Conservation (phyloP, 1,284 basidiomycete species). For the Lentinula novae-zelandiae region DNA sequence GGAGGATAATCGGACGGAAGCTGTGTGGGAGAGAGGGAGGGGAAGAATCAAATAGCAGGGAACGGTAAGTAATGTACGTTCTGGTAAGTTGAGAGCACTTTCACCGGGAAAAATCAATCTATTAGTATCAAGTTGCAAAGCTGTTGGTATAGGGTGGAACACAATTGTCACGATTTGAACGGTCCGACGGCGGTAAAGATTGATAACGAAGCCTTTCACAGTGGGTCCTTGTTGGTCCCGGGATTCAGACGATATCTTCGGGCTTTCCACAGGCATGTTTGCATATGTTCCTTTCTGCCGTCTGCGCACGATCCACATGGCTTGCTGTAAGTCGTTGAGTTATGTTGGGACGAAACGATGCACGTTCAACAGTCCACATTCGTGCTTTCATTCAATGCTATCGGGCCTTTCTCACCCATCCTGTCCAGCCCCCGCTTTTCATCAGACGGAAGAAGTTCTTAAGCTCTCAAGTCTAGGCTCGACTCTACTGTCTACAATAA, state of each 20-base stretch:
- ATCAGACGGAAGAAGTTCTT: background rate
- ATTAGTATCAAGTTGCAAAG: no score
- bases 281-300: no score
- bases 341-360: background rate
- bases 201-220: background rate
- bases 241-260: background rate
- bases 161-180: no score
- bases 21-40: no score
- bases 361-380: background rate
- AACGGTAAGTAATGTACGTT: no score
- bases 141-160: no score
- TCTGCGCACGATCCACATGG: no score
- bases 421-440: background rate
- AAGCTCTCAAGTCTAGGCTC: background rate
- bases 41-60: no score
- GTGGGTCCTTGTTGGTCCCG: background rate
- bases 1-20: no score
- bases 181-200: background rate
- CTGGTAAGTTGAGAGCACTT: no score
- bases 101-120: no score
- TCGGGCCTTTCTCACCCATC: background rate
- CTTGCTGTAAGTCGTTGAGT: no score
- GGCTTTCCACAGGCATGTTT: background rate
- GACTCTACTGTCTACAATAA: background rate
- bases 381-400: background rate